phyloP scores from a whole-genome alignment of 176 grass and related monocot genomes.

The Avena insularis region DNA sequence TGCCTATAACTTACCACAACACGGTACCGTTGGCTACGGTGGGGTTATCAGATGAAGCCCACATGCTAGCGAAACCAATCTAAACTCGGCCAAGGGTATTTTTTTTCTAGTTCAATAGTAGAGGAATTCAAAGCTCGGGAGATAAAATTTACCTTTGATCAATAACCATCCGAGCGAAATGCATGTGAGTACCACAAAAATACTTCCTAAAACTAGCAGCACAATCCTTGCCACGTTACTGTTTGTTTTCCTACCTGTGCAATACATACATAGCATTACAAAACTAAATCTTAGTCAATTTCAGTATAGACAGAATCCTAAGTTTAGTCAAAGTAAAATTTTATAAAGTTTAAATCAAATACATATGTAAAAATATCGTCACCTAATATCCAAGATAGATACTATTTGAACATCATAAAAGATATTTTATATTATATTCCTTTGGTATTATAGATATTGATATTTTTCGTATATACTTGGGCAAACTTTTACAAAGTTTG shows the following conservation, averaged over 20 bases:
- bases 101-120: not conserved
- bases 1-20: not conserved
- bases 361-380: no score
- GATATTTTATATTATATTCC: no score
- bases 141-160: not conserved
- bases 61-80: not conserved
- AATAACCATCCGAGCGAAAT: not conserved
- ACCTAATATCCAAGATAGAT: no score
- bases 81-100: not conserved
- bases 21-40: not conserved
- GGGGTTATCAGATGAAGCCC: not conserved
- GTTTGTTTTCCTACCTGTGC: not conserved
- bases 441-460: no score
- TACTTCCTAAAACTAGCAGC: slow-evolving; percentile 2
- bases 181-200: not conserved
- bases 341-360: no score
- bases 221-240: not conserved
- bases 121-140: not conserved
- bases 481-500: no score
- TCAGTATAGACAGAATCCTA: no score
- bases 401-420: no score
- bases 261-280: not conserved
- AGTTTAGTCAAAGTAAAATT: no score
- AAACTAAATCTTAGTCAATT: not conserved
- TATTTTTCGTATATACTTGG: no score